A percentile compares a stretch with the other conserved stretches of the same genome.
phyloP scores from a whole-genome alignment of 164 flowering plant genomes.

The Vitis rotundifolia region DNA sequence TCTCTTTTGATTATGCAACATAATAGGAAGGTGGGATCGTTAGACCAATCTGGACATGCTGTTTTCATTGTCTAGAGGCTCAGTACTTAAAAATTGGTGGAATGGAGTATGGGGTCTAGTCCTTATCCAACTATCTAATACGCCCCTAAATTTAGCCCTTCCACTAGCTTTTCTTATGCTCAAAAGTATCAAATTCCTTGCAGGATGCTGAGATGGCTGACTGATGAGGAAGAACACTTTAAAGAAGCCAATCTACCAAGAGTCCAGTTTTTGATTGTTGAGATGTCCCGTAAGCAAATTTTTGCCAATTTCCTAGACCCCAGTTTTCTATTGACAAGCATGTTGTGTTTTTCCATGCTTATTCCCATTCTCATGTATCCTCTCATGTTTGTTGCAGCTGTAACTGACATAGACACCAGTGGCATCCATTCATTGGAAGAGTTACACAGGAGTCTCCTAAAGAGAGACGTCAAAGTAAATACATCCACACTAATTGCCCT shows the following conservation, averaged over 20 bases:
- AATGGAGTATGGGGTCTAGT: too few species aligned
- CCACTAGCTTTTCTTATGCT: neutral
- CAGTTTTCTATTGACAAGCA: neutral
- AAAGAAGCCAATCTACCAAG: conserved; percentile 28
- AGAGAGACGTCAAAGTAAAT: conserved; percentile 65
- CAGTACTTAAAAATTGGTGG: too few species aligned
- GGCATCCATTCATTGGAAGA: conserved; percentile 80
- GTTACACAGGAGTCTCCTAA: conserved; percentile 52
- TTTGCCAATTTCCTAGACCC: neutral
- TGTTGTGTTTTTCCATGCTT: neutral
- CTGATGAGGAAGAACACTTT: conserved; percentile 61
- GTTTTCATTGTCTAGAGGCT: too few species aligned
- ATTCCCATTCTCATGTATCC: neutral
- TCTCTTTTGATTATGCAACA: too few species aligned
- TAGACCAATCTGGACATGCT: too few species aligned
- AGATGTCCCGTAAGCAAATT: conserved; percentile 72
- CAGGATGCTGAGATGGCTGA: conserved; percentile 80
- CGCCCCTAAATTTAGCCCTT: neutral
- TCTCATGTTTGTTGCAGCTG: conserved; percentile 53
- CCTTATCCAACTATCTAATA: neutral
- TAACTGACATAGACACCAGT: conserved; percentile 87
- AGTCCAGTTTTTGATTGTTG: conserved; percentile 65
- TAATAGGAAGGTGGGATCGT: too few species aligned
- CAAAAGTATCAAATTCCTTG: conserved; percentile 1
- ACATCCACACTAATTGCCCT: neutral